These are phyloP conservation scores for Colletotrichum sojae DNA, from an alignment of 2,329 filamentous ascomycete species.

Conservation along the genomic window DNA sequence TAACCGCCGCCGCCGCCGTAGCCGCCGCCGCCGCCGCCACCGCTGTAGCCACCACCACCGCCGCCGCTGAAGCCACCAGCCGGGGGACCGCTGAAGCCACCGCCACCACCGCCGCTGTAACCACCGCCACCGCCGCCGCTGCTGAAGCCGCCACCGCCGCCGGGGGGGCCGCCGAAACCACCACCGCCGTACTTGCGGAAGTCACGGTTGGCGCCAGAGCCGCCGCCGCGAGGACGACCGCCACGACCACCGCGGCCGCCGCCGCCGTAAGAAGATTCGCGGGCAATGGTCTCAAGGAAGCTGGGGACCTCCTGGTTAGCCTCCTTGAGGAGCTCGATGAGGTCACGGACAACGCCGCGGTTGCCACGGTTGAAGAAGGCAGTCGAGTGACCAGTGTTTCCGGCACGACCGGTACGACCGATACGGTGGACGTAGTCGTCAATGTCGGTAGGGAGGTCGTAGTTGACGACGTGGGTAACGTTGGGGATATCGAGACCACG, in stretches of 20 bases:
- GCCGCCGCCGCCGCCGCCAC: slow-evolving; percentile 58
- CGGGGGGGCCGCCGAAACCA: slow-evolving; percentile 62
- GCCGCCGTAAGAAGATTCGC: slow-evolving; percentile 89
- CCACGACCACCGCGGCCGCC: slow-evolving; percentile 75
- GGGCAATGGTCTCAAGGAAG: slow-evolving; percentile 97
- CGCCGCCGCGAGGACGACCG: slow-evolving; percentile 79
- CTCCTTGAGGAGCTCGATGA: slow-evolving; percentile 98
- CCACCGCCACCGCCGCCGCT: slow-evolving; percentile 53
- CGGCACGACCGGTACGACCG: slow-evolving; percentile 99
- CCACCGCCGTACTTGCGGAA: slow-evolving; percentile 84
- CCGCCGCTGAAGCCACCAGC: slow-evolving; percentile 61
- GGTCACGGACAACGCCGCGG: slow-evolving; percentile 95
- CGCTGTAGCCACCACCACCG: slow-evolving; percentile 56
- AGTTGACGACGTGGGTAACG: slow-evolving; percentile 98
- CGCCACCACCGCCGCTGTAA: slow-evolving; percentile 65
- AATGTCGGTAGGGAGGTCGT: slow-evolving; percentile 98
- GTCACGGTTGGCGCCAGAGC: slow-evolving; percentile 83
- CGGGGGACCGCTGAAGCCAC: slow-evolving; percentile 63
- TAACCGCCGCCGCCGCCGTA: slow-evolving; percentile 70
- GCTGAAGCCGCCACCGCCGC: slow-evolving; percentile 60
- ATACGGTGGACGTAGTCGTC: slow-evolving; percentile 99
- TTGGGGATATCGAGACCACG: slow-evolving; percentile 94
- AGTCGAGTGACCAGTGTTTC: slow-evolving; percentile 98
- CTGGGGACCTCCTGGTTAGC: slow-evolving; percentile 95
- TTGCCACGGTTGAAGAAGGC: slow-evolving; percentile 99